Base-by-base conservation (phyloP, 352 stramenopile species). In the Pseudoperonospora humuli region DNA sequence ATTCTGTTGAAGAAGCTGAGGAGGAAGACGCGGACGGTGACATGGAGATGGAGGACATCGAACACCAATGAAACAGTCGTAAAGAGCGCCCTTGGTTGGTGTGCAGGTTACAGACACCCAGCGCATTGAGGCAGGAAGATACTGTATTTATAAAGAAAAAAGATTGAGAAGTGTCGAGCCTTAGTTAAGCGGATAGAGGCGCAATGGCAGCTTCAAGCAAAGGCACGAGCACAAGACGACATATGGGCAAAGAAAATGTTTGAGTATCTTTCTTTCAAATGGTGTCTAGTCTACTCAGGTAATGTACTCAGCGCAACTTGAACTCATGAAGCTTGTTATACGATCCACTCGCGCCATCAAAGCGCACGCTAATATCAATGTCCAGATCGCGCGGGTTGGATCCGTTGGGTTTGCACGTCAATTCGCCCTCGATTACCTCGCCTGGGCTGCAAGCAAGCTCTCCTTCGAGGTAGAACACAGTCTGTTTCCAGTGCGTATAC, bases 401-500 rank as follows among this genome's bases (percentile, higher is more conserved):
- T 8, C 66, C 75, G 54, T 98, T 97, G 14, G 85, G 86, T 39
- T 78, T 84, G 67, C 78, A 94, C 14, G 65, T 75, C 33, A 97
- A 68, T 26, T 81, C 91, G 19, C 93, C 93, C 35, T 88, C 80
- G 32, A 98, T 86, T 19, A 82, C 54, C 42, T 98, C 92, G 9
- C 89, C 92, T 3, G 72, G 59, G 35, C 66, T 75, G 47, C 88
- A 89, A 15, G 77, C 76, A 18, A 97, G 60, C 35, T 93, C 76
- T 20, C 84, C 73, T 20, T 89, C 70, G 5, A 98, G 64, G 62
- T 98, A 98, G 54, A 99, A 97, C 13, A 98, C 86, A 10, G 93
- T 97, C 67, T 99, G 96, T 67, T 99, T 99, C 96, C 96, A 99
- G 75, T 99, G 96, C 33, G 96, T 99, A 68, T 98, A 98, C 49